These are phyloP conservation scores for Aspergillus spinulosporus DNA, from an alignment of 2,329 filamentous ascomycete genomes.

Conservation along the genomic window DNA sequence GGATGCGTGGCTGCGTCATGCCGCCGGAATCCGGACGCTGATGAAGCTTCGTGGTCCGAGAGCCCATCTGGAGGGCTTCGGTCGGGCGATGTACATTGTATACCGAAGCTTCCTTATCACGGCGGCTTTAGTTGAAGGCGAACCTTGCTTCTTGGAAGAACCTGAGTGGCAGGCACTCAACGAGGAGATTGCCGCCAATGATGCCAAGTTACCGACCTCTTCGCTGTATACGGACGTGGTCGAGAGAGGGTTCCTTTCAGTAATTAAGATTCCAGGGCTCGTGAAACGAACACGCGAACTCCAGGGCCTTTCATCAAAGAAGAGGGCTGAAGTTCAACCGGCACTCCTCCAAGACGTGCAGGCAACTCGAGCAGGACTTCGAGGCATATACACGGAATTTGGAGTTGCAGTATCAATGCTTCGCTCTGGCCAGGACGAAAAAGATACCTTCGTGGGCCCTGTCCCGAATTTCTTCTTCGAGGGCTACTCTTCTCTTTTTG, in stretches of 20 bases:
- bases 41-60: slow-evolving; percentile 37
- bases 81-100: slow-evolving; percentile 36
- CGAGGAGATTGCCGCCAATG: slow-evolving; percentile 28
- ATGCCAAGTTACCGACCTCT: slow-evolving; percentile 30
- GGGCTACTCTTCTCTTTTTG: slow-evolving; percentile 20
- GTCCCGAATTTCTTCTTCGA: slow-evolving; percentile 26
- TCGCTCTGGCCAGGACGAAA: slow-evolving; percentile 20
- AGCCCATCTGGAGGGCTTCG: slow-evolving; percentile 36
- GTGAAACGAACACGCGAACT: slow-evolving; percentile 25
- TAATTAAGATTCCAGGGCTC: slow-evolving; percentile 30
- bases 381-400: slow-evolving; percentile 29
- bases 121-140: slow-evolving; percentile 34
- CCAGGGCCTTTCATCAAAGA: slow-evolving; percentile 7
- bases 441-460: slow-evolving; percentile 25
- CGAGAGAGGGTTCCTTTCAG: slow-evolving; percentile 31
- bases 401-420: slow-evolving; percentile 26
- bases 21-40: slow-evolving; percentile 35
- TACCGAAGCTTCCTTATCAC: slow-evolving; percentile 40
- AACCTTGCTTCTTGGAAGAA: slow-evolving; percentile 39
- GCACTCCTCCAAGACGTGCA: slow-evolving; percentile 22
- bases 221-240: slow-evolving; percentile 33
- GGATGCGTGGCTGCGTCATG: slow-evolving; percentile 40
- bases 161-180: slow-evolving; percentile 38
- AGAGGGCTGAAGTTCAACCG: slow-evolving; percentile 16
- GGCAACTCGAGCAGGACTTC: slow-evolving; percentile 24